These are phyloP conservation scores for Hypoxylon lenormandii DNA, from an alignment of 495 filamentous ascomycete genomes.

Conservation along the genomic window DNA sequence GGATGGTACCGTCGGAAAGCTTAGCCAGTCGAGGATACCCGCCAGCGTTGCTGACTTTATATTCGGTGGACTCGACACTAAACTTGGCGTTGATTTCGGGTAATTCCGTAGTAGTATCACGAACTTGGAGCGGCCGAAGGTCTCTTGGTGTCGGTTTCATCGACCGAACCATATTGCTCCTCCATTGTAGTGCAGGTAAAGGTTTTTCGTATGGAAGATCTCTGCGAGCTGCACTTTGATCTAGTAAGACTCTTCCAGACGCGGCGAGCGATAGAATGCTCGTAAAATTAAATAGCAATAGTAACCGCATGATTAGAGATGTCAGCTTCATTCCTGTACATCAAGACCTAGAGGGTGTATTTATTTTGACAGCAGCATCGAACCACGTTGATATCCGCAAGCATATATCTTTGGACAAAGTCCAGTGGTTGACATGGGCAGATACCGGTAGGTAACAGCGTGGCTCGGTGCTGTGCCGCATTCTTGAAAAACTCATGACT, in stretches of 20 bases:
- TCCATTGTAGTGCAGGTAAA: neutral
- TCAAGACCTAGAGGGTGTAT: too few relatives aligned
- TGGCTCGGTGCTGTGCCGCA: conserved; percentile 10
- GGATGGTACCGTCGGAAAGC: conserved; percentile 1
- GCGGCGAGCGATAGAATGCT: neutral
- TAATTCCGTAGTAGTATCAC: neutral
- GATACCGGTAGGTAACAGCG: too few relatives aligned
- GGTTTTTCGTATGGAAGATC: neutral
- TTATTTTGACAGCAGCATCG: too few relatives aligned
- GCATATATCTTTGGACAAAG: too few relatives aligned
- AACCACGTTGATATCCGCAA: too few relatives aligned
- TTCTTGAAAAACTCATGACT: neutral
- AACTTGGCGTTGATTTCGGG: neutral
- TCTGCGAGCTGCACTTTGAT: neutral
- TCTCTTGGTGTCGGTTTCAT: neutral
- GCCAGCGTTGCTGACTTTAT: neutral
- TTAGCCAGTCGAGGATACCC: neutral
- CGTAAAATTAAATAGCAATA: neutral
- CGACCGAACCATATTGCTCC: neutral
- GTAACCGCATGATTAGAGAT: too few relatives aligned
- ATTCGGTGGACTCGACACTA: neutral
- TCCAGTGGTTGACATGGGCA: too few relatives aligned
- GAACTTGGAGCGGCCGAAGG: neutral
- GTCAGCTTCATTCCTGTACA: too few relatives aligned
- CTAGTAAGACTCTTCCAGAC: neutral